Evolutionary conservation across 345 rosid genomes (phyloP).

Genomic region (Brassica rapa): DNA sequence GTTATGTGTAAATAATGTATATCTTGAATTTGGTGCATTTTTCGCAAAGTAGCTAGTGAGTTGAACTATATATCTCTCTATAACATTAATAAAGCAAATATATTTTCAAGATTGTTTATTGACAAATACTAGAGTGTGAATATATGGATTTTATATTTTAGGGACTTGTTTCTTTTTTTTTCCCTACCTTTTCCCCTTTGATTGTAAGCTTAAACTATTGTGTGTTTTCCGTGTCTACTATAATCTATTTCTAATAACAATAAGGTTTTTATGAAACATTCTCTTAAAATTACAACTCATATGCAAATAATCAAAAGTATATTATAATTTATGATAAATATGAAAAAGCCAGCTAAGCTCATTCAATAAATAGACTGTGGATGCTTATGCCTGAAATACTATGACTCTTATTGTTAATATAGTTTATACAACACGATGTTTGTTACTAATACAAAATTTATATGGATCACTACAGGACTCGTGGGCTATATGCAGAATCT

Average conservation of each 20-base stretch:
- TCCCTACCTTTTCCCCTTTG: neutral
- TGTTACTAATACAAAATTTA: conserved; percentile 11
- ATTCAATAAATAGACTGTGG: neutral
- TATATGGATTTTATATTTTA: neutral
- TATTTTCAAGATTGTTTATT: neutral
- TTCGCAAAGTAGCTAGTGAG: neutral
- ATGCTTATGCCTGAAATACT: neutral
- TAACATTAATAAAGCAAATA: neutral
- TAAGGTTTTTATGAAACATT: neutral
- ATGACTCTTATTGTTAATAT: neutral
- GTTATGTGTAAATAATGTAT: neutral
- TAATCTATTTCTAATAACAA: neutral
- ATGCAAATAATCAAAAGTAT: neutral
- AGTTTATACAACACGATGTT: neutral
- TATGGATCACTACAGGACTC: conserved; percentile 58
- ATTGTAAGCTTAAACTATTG: neutral
- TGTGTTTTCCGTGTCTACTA: neutral
- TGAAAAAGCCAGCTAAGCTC: neutral
- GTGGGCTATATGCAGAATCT: conserved; percentile 95
- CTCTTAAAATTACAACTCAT: neutral
- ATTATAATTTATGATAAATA: neutral
- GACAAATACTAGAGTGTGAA: conserved; percentile 5
- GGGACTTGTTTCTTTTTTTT: neutral
- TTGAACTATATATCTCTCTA: neutral
- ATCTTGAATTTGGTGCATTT: conserved; percentile 18